Base-by-base conservation (phyloP, 441 rosid genomes). In the Eugenia klotzschiana region DNA sequence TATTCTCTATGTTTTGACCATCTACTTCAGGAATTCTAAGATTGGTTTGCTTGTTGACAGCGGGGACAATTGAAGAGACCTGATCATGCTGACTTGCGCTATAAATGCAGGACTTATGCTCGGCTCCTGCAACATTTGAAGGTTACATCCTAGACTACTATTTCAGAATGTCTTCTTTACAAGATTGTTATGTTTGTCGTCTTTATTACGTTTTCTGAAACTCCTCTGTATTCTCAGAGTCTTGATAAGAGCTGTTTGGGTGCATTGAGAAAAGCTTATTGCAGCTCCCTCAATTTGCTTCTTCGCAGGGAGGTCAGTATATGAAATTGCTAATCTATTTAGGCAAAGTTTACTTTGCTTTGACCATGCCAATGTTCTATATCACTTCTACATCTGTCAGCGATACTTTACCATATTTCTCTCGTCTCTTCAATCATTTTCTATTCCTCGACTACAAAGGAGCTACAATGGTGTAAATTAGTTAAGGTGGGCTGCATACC, bases 21-120 rank as follows among this genome's bases (percentile, higher is more conserved):
- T 53, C 58, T 87, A 83, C 82, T 85, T 83, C 54, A 84, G 79
- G 86, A 69, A 81, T 55, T 82, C 80, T 54, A 80, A 54, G 69
- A 20, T 49, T 77, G 40, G 26, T 83, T 81, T 86, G 79, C 80
- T 84, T 89, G 81, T 82, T 82, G 90, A 89, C 94, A 97, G 99
- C 90, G 98, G 84, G 99, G 99, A 51, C 99, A 97, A 87, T 88
- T 97, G 89, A 97, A 97, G 92, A 95, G 99, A 91, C 99, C 99
- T 86, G 99, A 97, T 90, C 99, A 97, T 91, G 98, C 99, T 80
- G 99, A 97, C 86, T 91, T 97, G 90, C 92, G 99, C 86, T 97
- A 97, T 89, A 97, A 96, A 89, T 97, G 99, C 91, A 91, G 99
- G 91, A 96, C 98, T 84, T 97, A 97, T 92, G 99, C 99, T 86